Evolutionary conservation across 495 filamentous ascomycete genomes (phyloP).

Genomic region (Astrothelium macrocarpum): DNA sequence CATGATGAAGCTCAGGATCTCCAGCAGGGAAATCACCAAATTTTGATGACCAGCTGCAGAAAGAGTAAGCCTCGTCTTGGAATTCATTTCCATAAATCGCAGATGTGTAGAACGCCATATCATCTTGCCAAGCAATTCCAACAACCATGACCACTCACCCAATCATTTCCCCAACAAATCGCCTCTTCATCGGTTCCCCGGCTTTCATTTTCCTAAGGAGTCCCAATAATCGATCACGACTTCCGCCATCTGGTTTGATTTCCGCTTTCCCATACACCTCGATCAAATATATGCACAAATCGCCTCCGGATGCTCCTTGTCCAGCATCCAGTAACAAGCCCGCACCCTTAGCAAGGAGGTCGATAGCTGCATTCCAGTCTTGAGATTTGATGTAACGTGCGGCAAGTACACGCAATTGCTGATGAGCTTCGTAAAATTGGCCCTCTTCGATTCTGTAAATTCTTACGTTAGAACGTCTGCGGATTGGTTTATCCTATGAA

Average conservation of each 20-base stretch:
- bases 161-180: constrained; percentile 80
- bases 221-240: constrained; percentile 52
- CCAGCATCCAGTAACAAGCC: constrained; percentile 76
- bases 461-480: constrained; percentile 12
- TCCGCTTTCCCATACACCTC: constrained; percentile 82
- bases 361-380: constrained; percentile 75
- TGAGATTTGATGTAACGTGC: constrained; percentile 78
- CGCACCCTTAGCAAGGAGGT: constrained; percentile 77
- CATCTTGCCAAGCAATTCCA: not conserved
- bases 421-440: constrained; percentile 92
- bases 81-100: too few species aligned
- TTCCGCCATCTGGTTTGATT: constrained; percentile 56
- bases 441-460: constrained; percentile 72
- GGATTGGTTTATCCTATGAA: constrained; percentile 12
- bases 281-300: constrained; percentile 73
- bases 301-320: constrained; percentile 85
- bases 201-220: constrained; percentile 69
- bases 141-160: constrained; percentile 39
- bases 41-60: constrained; percentile 65
- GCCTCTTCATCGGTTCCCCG: constrained; percentile 82
- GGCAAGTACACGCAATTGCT: constrained; percentile 89
- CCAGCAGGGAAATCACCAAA: constrained; percentile 82
- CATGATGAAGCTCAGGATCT: constrained; percentile 92
- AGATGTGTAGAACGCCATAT: too few species aligned
- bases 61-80: constrained; percentile 9